Evolutionary conservation across 164 flowering plant species (phyloP).

Genomic region (Stephania japonica): DNA sequence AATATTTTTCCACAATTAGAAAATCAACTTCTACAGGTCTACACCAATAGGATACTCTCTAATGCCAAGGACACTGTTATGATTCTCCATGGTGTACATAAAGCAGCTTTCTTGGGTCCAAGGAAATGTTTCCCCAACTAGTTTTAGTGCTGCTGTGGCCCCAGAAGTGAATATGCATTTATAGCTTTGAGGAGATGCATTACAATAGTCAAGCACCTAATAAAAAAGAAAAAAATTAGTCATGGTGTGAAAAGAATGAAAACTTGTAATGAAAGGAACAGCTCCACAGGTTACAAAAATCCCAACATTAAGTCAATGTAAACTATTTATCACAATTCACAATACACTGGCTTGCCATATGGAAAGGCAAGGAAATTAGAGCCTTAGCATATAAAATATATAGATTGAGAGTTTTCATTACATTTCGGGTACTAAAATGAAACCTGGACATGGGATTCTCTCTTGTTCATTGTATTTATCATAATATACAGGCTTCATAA

Average conservation of each 20-base stretch:
- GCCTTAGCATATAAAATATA: too few species aligned
- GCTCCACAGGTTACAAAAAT: background rate
- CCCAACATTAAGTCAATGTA: background rate
- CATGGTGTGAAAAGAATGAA: background rate
- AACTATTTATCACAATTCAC: background rate
- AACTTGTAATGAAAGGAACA: background rate
- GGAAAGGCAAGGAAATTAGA: background rate
- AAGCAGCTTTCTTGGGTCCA: conserved; percentile 73
- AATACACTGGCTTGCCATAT: background rate
- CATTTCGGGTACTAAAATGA: background rate
- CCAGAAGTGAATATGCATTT: conserved; percentile 95
- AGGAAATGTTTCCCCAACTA: conserved; percentile 92
- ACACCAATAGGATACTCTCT: conserved; percentile 74
- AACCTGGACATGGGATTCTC: too few species aligned
- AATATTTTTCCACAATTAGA: background rate
- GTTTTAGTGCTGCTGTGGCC: conserved; percentile 84
- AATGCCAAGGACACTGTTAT: conserved; percentile 95
- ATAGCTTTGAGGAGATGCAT: conserved; percentile 80
- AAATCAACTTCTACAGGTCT: background rate
- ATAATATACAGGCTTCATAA: too few species aligned
- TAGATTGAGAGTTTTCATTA: background rate
- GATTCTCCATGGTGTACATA: conserved; percentile 92
- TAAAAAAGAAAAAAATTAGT: background rate
- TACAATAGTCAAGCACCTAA: conserved; percentile 75
- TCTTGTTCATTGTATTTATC: too few species aligned